Evolutionary conservation across 805 yeast genomes (phyloP).

Genomic region (Dipodascus geniculatus): DNA sequence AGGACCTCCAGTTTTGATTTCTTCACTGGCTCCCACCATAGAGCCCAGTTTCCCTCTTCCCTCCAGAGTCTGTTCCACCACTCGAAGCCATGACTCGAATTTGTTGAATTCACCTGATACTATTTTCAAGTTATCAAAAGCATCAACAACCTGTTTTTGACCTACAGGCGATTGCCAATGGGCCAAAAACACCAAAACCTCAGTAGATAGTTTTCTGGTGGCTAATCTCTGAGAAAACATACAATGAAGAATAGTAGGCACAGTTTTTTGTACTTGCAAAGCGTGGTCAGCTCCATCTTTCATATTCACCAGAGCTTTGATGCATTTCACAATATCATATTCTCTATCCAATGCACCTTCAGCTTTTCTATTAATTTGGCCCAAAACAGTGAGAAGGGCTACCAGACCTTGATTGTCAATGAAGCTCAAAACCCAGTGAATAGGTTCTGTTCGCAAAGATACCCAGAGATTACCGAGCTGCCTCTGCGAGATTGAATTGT

Average conservation of each 20-base stretch:
- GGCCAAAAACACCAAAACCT: conserved; percentile 49
- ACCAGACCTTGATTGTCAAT: conserved; percentile 70
- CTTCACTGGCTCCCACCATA: conserved; percentile 84
- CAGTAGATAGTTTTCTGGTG: conserved; percentile 73
- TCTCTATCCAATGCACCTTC: conserved; percentile 55
- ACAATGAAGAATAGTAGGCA: conserved; percentile 59
- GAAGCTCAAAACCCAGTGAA: conserved; percentile 70
- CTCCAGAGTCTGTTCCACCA: conserved; percentile 55
- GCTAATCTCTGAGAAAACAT: conserved; percentile 61
- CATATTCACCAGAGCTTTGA: conserved; percentile 60
- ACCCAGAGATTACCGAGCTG: conserved; percentile 83
- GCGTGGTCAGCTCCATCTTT: conserved; percentile 51
- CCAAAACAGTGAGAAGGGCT: conserved; percentile 59
- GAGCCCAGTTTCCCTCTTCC: conserved; percentile 90
- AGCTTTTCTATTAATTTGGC: conserved; percentile 34
- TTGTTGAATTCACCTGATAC: conserved; percentile 26
- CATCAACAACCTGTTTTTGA: conserved; percentile 45
- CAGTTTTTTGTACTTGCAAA: conserved; percentile 29
- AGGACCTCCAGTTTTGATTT: conserved; percentile 42
- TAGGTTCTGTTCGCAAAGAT: conserved; percentile 80
- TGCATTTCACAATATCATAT: conserved; percentile 60
- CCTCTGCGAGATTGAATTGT: conserved; percentile 51
- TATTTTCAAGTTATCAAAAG: conserved; percentile 37
- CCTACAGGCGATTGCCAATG: conserved; percentile 35
- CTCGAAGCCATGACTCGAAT: conserved; percentile 60